Conservation (phyloP, 768 basidiomycete genomes). For the Sporobolomyces roseus region DNA sequence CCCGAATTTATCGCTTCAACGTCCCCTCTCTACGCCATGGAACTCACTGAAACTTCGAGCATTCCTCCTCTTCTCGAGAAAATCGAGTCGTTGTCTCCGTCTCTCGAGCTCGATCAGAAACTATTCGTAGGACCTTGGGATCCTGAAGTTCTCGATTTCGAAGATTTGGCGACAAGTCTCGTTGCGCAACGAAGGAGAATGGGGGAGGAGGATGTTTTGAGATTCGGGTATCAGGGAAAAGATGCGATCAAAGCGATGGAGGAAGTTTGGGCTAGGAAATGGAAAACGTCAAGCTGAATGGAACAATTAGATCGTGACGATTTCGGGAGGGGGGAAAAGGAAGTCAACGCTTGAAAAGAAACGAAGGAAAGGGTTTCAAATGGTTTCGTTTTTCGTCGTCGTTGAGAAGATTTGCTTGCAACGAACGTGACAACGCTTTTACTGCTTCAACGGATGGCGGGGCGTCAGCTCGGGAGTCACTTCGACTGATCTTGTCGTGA, state of each 20-base stretch:
- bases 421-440: too few species aligned
- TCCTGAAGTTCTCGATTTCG: background rate
- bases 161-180: background rate
- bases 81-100: background rate
- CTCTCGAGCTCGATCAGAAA: background rate
- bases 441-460: too few species aligned
- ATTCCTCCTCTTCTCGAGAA: background rate
- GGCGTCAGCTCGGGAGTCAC: too few species aligned
- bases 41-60: background rate
- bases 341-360: background rate
- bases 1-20: background rate
- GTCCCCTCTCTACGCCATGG: background rate
- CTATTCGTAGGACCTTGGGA: background rate
- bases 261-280: conserved; percentile 10
- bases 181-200: background rate
- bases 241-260: background rate
- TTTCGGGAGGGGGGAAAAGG: too few species aligned
- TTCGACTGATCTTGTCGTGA: too few species aligned
- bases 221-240: background rate
- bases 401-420: too few species aligned
- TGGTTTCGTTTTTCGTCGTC: too few species aligned
- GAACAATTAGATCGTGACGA: too few species aligned
- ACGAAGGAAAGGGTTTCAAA: too few species aligned
- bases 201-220: background rate
- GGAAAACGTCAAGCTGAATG: too few species aligned